Evolutionary conservation across 352 stramenopile species (phyloP), one percentile per base, ranked within the genome.

Genomic region (Globisporangium paddicum): DNA sequence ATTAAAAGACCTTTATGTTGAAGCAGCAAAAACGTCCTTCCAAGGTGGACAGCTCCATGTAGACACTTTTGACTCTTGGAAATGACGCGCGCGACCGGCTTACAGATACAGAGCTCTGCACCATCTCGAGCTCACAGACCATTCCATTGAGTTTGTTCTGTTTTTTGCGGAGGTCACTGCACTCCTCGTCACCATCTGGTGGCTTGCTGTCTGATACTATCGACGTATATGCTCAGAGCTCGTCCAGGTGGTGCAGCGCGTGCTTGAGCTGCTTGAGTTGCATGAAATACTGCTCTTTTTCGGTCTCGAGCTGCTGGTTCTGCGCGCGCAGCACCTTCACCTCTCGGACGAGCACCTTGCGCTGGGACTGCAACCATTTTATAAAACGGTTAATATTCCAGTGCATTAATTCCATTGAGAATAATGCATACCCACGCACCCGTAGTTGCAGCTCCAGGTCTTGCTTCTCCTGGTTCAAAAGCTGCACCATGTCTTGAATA

Each of bases 281-380:
- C 34, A 54, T 71, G 41, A 89, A 87, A 58, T 90, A 92, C 25
- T 85, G 72, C 19, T 88, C 69, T 54, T 82, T 86, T 44, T 94
- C 84, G 23, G 63, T 53, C 28, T 64, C 51, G 41, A 94, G 70
- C 14, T 86, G 75, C 62, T 87, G 64, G 62, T 87, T 92, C 48
- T 92, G 79, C 6, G 62, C 61, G 2, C 84, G 82, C 10, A 94
- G 68, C 7, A 69, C 75, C 58, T 91, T 91, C 0, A 94, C 82
- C 66, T 94, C 84, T 8, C 81, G 77, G 28, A 94, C 84, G 0
- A 94, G 69, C 26, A 94, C 77, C 38, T 94, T 94, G 45, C 82
- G 79, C 49, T 94, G 84, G 0, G 79, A 78, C 62, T 86, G 45
- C 28, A 19, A 1, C 51, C 25, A 34, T 67, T n/a, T n/a, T n/a